Base-by-base conservation (phyloP, 371 early-diverging fungal species). In the Mucor mucedo region DNA sequence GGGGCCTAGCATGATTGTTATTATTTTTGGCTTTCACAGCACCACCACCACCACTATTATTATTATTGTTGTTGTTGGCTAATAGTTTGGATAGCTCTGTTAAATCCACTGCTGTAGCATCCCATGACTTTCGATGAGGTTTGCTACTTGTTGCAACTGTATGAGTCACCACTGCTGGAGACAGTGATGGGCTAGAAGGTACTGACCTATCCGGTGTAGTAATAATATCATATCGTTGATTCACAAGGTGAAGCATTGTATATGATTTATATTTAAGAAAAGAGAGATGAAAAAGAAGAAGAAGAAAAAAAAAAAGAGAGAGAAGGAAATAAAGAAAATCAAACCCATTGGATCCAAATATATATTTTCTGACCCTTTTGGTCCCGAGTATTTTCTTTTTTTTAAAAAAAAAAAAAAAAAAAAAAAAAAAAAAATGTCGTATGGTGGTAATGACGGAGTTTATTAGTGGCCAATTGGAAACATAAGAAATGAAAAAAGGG, bases 121-220 rank as follows among this genome's bases (percentile, higher is more conserved):
- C 60, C 62, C 58, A 66, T 28, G 70, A 63, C 21, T 58, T 63
- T 42, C 67, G 65, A 29, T 75, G 71, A 30, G 64, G 64, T 61
- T 66, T 70, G 41, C 63, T 68, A 65, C 73, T 69, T 14, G 76
- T 79, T 7, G 78, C 78, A 21, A 67, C 65, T 39, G 73, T 74
- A 50, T 71, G 79, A 44, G 76, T 79, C 47, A 79, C 75, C 6
- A 72, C 72, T 1, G 79, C 79, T 45, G 77, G 75, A n/a, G 79
- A 73, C 2, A 79, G 50, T 21, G 78, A 72, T 16, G 81, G 81
- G 52, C 76, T 76, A 21, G 76, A 72, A 33, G 81, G 78, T n/a
- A 71, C 62, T 14, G 78, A 78, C 48, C 76, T 65, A 4, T 80
- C 81, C 32, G 81, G 81, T 11, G 59, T 59, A 30, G 50, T 79